Conservation (phyloP, 139 green algal genomes). For the Closterium sp. region DNA sequence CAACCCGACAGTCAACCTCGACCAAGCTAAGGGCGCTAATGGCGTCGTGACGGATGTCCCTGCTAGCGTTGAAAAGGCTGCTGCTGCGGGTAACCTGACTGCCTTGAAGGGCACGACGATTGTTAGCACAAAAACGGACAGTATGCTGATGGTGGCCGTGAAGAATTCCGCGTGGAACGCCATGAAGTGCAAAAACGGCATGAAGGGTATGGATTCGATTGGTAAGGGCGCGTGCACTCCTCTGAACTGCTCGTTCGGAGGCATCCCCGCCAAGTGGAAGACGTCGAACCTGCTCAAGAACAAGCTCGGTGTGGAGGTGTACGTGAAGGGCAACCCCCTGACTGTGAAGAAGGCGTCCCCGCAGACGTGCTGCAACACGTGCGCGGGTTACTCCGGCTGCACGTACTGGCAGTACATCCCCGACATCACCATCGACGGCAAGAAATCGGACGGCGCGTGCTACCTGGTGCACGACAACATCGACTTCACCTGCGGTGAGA, state of each 20-base stretch:
- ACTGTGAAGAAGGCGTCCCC: neutral
- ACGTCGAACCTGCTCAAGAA: neutral
- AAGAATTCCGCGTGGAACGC: neutral
- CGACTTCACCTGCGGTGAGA: neutral
- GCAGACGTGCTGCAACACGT: neutral
- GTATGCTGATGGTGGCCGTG: neutral
- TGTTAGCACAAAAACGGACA: neutral
- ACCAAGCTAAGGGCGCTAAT: neutral
- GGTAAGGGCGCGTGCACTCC: neutral
- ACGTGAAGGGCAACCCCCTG: neutral
- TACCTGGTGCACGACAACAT: neutral
- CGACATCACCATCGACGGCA: neutral
- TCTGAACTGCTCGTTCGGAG: neutral
- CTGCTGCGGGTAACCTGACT: neutral
- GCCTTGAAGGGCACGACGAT: neutral
- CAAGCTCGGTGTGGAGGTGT: neutral
- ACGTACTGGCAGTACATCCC: neutral
- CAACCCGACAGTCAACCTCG: neutral
- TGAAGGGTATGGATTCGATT: no score
- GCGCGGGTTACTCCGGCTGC: neutral
- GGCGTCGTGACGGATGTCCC: neutral
- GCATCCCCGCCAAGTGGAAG: neutral
- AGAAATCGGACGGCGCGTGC: neutral
- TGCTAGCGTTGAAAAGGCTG: neutral
- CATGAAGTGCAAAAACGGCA: neutral